Conservation (phyloP, 2,329 filamentous ascomycete genomes). For the Gliomastix tumulicola region DNA sequence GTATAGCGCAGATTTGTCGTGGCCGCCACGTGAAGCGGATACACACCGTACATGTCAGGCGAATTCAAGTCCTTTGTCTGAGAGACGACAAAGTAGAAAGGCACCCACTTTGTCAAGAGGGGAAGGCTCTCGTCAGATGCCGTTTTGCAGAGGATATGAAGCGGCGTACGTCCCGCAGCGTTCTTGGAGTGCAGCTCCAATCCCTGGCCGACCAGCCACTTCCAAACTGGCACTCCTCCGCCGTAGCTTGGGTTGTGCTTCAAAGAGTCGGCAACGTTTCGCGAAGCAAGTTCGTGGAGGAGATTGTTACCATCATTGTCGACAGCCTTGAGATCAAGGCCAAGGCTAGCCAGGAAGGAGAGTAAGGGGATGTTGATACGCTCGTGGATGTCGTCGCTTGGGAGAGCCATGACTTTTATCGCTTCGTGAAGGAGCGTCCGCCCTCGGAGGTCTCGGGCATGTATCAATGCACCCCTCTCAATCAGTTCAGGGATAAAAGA, state of each 20-base stretch:
- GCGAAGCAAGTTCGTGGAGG: not conserved
- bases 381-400: not conserved
- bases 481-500: not conserved
- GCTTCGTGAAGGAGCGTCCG: not conserved
- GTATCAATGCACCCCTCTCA: not conserved
- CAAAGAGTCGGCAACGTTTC: not conserved
- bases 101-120: too few relatives aligned
- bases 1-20: not conserved
- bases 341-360: not conserved
- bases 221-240: not conserved
- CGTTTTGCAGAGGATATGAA: not conserved
- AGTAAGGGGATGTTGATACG: not conserved
- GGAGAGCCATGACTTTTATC: not conserved
- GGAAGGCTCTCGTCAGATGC: not conserved
- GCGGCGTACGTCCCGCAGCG: not conserved
- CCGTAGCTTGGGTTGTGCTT: not conserved
- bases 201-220: not conserved
- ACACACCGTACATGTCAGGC: not conserved
- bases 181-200: not conserved
- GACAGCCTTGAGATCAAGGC: not conserved
- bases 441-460: not conserved
- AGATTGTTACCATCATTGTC: not conserved
- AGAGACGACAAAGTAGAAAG: not conserved
- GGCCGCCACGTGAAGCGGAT: not conserved
- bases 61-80: not conserved